Evolutionary conservation across 2,329 filamentous ascomycete species (phyloP), one percentile per base, ranked within the genome.

Genomic region (Gremmenia infestans): DNA sequence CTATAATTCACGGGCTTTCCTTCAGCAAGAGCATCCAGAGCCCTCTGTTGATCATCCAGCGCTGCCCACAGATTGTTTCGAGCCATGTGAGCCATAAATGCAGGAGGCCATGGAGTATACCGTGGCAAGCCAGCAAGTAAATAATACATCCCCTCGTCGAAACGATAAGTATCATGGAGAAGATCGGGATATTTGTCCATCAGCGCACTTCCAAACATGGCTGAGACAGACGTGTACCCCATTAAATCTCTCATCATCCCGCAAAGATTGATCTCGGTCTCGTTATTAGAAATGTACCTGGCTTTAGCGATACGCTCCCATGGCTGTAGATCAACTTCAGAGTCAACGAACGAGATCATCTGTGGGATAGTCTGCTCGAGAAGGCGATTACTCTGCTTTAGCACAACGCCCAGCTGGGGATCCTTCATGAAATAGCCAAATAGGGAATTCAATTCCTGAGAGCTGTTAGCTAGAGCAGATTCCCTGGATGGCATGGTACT

Each of bases 231-330:
- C 11, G 71, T 72, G 51, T 78, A 74, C 4, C 79, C 83, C 39
- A 82, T 74, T 62, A 85, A 84, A 60, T 81, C 77, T 54, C 80
- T 73, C 22, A 85, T 69, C 5, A 87, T 72, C 3, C 75, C 70
- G 60, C 77, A 74, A 1, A 85, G 67, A 57, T 74, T 73, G 12
- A 76, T 73, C 61, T 85, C 81, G 14, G 77, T 81, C 52, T 78
- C 73, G 28, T 72, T 69, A 2, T 71, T 61, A 15, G 78, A 76
- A 4, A 72, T 66, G 9, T 74, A 68, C 2, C 70, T 69, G 1
- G 79, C 72, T 9, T 74, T 69, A 17, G 73, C 76, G n/a, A 68
- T 71, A 36, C 81, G 77, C 65, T 88, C 85, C 84, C 85, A 87
- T 2, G 74, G 73, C 62, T 77, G 76, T 58, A 86, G 81, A 63